Base-by-base conservation (phyloP, 202 grass and related monocot species). In the Digitaria exilis region DNA sequence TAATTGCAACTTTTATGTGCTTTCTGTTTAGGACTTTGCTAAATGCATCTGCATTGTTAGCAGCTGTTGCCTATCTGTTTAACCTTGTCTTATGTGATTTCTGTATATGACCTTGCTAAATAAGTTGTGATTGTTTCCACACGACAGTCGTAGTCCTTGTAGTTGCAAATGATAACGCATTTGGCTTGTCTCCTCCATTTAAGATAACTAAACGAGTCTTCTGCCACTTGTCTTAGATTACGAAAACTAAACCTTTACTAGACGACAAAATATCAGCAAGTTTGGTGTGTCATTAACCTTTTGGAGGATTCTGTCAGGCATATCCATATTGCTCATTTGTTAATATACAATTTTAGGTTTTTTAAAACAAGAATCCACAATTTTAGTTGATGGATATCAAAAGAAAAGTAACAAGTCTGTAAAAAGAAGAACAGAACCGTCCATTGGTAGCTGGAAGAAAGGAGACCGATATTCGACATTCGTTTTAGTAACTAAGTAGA, bases 271-370 rank as follows among this genome's bases (percentile, higher is more conserved):
- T 17, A 75, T 25, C 52, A 35, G 31, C 19, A 66, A 50, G 21
- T 50, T 16, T 52, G 49, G 1, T 78, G 29, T 12, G 64, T 71
- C 32, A 31, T 25, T 51, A 61, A 51, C 52, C n/a, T 83, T 72
- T 43, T 57, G 15, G 44, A 72, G 39, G 29, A 2, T 71, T 11
- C 16, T 21, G 39, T 51, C 46, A 2, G 28, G 28, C 73, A 73
- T 57, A 73, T 65, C 26, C 50, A 70, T 45, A 6, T 14, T 43
- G 39, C n/a, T 24, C 9, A 26, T 79, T n/a, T 69, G 13, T 60
- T 50, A 48, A 84, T 69, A 54, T 30, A 68, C 21, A 79, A 58
- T 39, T 39, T 39, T n/a, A n/a, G n/a, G n/a, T n/a, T n/a, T n/a
- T n/a, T n/a, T n/a, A n/a, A n/a, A n/a, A n/a, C n/a, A n/a, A n/a